Percentiles rank a stretch among this genome's conserved stretches.
Evolutionary conservation across 2,329 filamentous ascomycete species (phyloP).

Genomic region (Aspergillus sp.): DNA sequence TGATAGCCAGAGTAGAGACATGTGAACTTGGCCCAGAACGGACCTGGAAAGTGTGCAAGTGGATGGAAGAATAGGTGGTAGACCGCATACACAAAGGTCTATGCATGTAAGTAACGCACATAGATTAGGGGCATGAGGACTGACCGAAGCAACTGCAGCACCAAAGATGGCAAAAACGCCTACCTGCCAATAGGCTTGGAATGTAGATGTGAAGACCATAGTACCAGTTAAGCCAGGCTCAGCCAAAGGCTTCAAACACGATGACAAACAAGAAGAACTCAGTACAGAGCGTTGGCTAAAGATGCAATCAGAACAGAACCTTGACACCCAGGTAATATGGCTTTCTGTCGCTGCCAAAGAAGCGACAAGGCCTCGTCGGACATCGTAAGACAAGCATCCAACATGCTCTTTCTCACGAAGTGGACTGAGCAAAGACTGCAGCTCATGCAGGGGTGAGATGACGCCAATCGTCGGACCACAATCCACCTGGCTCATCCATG

Average conservation of each 20-base stretch:
- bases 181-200: background rate
- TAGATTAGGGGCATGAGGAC: background rate
- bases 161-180: background rate
- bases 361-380: background rate
- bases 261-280: background rate
- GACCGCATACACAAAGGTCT: background rate
- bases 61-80: constrained; percentile 2
- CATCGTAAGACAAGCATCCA: background rate
- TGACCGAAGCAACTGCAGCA: background rate
- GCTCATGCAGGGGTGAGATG: background rate
- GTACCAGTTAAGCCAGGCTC: background rate
- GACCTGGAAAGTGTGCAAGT: background rate
- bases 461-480: background rate
- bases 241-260: background rate
- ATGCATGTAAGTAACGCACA: background rate
- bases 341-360: background rate
- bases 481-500: background rate
- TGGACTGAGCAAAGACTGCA: background rate
- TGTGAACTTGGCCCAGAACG: constrained; percentile 57
- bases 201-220: background rate
- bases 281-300: background rate
- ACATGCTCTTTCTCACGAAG: background rate
- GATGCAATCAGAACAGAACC: background rate
- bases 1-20: constrained; percentile 40
- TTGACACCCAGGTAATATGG: background rate